Percentiles rank a stretch among this genome's conserved stretches.
These are phyloP conservation scores for Gossypioides kirkii DNA, from an alignment of 345 rosid species.

Conservation along the genomic window DNA sequence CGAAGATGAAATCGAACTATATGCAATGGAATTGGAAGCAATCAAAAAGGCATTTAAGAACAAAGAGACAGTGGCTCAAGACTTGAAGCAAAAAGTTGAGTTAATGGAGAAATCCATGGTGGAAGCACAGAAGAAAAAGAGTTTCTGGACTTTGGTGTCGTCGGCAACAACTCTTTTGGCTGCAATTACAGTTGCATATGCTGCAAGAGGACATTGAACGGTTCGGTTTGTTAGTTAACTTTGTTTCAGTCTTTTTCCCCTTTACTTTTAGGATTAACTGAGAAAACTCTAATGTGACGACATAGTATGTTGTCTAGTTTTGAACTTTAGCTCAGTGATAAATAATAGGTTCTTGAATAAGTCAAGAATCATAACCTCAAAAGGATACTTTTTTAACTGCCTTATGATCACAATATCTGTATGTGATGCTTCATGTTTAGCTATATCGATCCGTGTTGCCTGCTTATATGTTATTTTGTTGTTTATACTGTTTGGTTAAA, in stretches of 20 bases:
- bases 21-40: conserved; percentile 35
- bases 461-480: neutral
- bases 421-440: neutral
- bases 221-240: neutral
- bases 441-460: neutral
- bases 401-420: neutral
- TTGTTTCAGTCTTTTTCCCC: conserved; percentile 3
- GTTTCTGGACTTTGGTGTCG: conserved; percentile 58
- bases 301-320: conserved; percentile 14
- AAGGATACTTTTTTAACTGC: conserved; percentile 9
- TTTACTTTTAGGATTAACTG: conserved; percentile 14
- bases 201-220: conserved; percentile 44
- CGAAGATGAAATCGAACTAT: conserved; percentile 34
- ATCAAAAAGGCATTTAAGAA: conserved; percentile 49
- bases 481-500: neutral
- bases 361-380: neutral
- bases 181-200: conserved; percentile 60
- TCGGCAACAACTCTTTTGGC: conserved; percentile 62
- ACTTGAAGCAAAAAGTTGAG: conserved; percentile 51
- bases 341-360: conserved; percentile 12
- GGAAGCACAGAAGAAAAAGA: conserved; percentile 53
- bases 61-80: conserved; percentile 46
- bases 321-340: neutral
- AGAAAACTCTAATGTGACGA: conserved; percentile 6
- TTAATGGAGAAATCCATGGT: conserved; percentile 41